phyloP scores from a whole-genome alignment of 164 flowering plant genomes.

The Tinospora cordifolia region DNA sequence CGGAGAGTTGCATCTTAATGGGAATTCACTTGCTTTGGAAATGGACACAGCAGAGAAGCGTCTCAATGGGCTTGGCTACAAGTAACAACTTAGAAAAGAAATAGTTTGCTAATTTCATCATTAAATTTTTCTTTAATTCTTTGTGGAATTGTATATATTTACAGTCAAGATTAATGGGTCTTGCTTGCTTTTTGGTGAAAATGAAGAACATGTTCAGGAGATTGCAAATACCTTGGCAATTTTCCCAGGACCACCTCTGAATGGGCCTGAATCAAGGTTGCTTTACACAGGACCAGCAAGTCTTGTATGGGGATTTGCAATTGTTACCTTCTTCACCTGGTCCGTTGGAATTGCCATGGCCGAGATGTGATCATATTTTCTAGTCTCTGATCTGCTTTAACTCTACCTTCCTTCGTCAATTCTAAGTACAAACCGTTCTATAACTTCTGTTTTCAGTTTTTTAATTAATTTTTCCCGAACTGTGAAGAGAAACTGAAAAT shows the following conservation, averaged over 20 bases:
- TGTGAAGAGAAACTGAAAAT: neutral
- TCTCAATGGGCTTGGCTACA: slow-evolving; percentile 69
- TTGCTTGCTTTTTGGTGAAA: neutral
- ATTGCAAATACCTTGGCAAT: slow-evolving; percentile 56
- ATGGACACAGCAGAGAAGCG: slow-evolving; percentile 71
- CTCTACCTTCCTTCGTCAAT: neutral
- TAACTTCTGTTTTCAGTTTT: neutral
- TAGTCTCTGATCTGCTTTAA: slow-evolving; percentile 25
- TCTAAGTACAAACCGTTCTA: neutral
- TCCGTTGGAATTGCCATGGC: slow-evolving; percentile 72
- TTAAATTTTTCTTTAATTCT: neutral
- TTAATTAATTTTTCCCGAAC: neutral
- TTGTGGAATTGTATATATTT: neutral
- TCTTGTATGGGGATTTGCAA: slow-evolving; percentile 77
- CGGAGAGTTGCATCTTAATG: slow-evolving; percentile 56
- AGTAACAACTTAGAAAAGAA: slow-evolving; percentile 70
- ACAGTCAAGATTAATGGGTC: neutral
- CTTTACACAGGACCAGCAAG: slow-evolving; percentile 60
- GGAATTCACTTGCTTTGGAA: slow-evolving; percentile 12
- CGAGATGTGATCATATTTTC: slow-evolving; percentile 77
- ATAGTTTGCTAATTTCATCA: slow-evolving; percentile 44
- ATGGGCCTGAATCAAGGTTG: slow-evolving; percentile 58
- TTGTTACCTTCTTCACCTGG: slow-evolving; percentile 68
- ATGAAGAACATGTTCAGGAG: slow-evolving; percentile 53
- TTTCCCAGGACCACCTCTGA: slow-evolving; percentile 66